Evolutionary conservation across 768 basidiomycete species (phyloP).

Genomic region (Suillus brevipes): DNA sequence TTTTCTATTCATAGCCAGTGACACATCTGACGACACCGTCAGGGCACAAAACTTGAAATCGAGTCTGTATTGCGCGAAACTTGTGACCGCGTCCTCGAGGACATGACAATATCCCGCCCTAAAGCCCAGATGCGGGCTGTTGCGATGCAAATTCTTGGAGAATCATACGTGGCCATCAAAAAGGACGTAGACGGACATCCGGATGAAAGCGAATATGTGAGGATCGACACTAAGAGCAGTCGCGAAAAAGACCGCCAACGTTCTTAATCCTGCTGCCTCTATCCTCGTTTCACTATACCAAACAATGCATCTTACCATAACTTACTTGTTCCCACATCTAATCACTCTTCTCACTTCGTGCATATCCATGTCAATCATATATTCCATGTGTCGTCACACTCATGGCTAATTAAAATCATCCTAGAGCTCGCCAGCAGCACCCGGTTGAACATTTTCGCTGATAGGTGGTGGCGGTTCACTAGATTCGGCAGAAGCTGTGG

Average conservation of each 20-base stretch:
- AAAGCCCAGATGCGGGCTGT: slow-evolving; percentile 75
- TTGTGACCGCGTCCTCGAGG: slow-evolving; percentile 76
- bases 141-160: slow-evolving; percentile 82
- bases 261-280: slow-evolving; percentile 11
- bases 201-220: slow-evolving; percentile 80
- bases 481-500: neutral
- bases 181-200: slow-evolving; percentile 51
- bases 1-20: neutral
- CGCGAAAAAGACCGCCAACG: slow-evolving; percentile 43
- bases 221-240: slow-evolving; percentile 73
- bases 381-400: neutral
- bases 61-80: slow-evolving; percentile 88
- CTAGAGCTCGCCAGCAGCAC: slow-evolving; percentile 1
- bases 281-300: neutral
- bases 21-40: neutral
- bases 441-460: neutral
- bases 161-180: slow-evolving; percentile 69
- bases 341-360: neutral
- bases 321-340: neutral
- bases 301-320: slow-evolving; percentile 3
- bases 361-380: slow-evolving; percentile 4
- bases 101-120: slow-evolving; percentile 48
- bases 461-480: neutral
- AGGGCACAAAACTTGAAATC: slow-evolving; percentile 91
- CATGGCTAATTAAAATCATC: neutral